Percentiles rank a stretch among this genome's conserved stretches.
These are phyloP conservation scores for Penicillium manginii DNA, from an alignment of 495 filamentous ascomycete genomes.

Conservation along the genomic window DNA sequence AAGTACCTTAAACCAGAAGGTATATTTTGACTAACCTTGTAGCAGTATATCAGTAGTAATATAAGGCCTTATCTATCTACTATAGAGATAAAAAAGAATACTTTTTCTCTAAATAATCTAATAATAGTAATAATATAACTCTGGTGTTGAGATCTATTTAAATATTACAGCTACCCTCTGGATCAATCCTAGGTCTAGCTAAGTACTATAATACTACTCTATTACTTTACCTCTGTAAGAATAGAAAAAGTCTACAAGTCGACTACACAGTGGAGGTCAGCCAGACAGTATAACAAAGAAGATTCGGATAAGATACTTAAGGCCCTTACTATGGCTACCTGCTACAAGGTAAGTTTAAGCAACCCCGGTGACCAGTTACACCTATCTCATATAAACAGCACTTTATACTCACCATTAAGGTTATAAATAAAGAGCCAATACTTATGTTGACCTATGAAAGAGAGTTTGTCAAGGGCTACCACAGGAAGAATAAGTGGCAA, in stretches of 20 bases:
- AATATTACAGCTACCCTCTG: slow-evolving; percentile 8
- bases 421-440: slow-evolving; percentile 11
- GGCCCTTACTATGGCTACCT: background rate
- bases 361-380: background rate
- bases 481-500: slow-evolving; percentile 13
- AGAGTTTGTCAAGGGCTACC: slow-evolving; percentile 17
- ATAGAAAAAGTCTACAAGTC: slow-evolving; percentile 15
- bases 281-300: background rate
- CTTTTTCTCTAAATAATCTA: slow-evolving; percentile 15
- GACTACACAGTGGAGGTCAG: slow-evolving; percentile 6
- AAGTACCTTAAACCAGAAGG: no score
- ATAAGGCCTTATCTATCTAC: slow-evolving; percentile 10
- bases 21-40: slow-evolving; percentile 1
- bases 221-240: slow-evolving; percentile 15
- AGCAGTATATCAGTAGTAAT: slow-evolving; percentile 7
- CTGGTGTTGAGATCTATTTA: slow-evolving; percentile 13
- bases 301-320: slow-evolving; percentile 2
- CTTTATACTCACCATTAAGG: slow-evolving; percentile 18
- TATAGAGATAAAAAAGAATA: slow-evolving; percentile 14
- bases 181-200: slow-evolving; percentile 13
- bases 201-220: slow-evolving; percentile 16
- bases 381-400: slow-evolving; percentile 10
- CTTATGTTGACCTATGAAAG: slow-evolving; percentile 17
- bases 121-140: slow-evolving; percentile 17
- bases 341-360: background rate